Evolutionary conservation across 257 asterid genomes (phyloP).

Genomic region (Striga asiatica): DNA sequence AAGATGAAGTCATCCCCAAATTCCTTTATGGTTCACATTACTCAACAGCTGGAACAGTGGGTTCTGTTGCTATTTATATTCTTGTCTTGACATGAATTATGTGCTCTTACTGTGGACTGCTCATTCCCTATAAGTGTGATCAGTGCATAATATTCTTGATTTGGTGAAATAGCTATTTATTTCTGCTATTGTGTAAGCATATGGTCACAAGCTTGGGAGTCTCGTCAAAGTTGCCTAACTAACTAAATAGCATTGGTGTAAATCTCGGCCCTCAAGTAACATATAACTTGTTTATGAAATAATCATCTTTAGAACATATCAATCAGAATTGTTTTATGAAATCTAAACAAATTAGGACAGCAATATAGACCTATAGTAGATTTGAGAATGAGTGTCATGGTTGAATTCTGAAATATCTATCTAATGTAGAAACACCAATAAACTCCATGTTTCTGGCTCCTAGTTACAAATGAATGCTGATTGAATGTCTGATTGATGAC

Average conservation of each 20-base stretch:
- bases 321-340: not conserved
- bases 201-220: conserved; percentile 4
- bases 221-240: not conserved
- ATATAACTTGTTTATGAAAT: not conserved
- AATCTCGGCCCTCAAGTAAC: not conserved
- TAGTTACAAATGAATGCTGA: not conserved
- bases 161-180: conserved; percentile 7
- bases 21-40: conserved; percentile 98
- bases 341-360: not conserved
- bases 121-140: not conserved
- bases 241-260: conserved; percentile 7
- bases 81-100: not conserved
- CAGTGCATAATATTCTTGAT: conserved; percentile 3
- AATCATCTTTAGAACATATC: not conserved
- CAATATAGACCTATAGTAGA: not conserved
- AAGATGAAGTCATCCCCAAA: conserved; percentile 92
- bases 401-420: not conserved
- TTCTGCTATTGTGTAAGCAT: conserved; percentile 11
- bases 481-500: not conserved
- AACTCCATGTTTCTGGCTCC: not conserved
- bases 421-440: not conserved
- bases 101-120: not conserved
- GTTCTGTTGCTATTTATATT: conserved; percentile 21
- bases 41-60: conserved; percentile 96
- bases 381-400: not conserved